Evolutionary conservation across 1,284 basidiomycete species (phyloP).

Genomic region (Kwoniella shivajii): DNA sequence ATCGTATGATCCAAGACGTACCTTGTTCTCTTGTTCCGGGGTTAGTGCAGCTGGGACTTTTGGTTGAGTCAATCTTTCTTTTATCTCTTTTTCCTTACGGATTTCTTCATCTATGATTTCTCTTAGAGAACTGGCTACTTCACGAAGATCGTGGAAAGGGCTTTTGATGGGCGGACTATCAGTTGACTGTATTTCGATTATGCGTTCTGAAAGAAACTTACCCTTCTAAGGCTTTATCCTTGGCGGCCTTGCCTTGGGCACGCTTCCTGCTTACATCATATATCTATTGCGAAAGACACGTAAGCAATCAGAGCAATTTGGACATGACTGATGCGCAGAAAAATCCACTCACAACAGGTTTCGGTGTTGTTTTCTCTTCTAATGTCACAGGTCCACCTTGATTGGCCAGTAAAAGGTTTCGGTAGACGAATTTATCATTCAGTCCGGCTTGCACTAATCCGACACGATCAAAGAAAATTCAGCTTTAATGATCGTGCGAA

Average conservation of each 20-base stretch:
- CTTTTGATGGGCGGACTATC: background rate
- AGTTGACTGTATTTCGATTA: background rate
- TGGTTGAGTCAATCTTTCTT: constrained; percentile 18
- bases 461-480: background rate
- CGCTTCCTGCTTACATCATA: background rate
- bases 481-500: background rate
- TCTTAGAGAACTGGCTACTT: no score
- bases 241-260: constrained; percentile 1
- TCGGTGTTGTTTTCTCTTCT: background rate
- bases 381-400: background rate
- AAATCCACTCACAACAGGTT: background rate
- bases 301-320: no score
- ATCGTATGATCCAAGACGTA: constrained; percentile 12
- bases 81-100: constrained; percentile 12
- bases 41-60: constrained; percentile 26
- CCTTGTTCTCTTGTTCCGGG: constrained; percentile 24
- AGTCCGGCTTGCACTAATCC: background rate
- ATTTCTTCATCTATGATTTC: constrained; percentile 10
- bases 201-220: background rate
- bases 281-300: background rate
- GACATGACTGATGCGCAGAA: no score
- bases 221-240: constrained; percentile 4
- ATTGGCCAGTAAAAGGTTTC: background rate
- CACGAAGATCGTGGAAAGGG: background rate
- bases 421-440: background rate